Conservation (phyloP, 257 asterid genomes). For the Mitragyna speciosa region DNA sequence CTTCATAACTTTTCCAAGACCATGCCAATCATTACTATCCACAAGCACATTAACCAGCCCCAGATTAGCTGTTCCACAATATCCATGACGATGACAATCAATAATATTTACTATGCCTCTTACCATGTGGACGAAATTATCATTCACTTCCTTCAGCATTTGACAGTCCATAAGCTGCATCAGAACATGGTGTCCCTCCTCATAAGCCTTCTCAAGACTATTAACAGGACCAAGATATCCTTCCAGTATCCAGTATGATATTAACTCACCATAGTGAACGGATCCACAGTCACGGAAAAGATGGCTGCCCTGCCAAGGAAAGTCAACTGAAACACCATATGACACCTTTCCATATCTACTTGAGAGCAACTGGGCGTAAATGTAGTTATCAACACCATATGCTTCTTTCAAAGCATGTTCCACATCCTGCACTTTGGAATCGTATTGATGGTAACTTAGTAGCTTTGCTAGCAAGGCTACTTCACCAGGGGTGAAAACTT, state of each 20-base stretch:
- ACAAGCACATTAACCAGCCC: conserved; percentile 19
- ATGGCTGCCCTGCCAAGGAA: background rate
- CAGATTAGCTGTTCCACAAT: conserved; percentile 13
- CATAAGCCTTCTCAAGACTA: conserved; percentile 19
- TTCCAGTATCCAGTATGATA: conserved; percentile 24
- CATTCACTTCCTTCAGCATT: conserved; percentile 20
- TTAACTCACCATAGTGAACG: conserved; percentile 16
- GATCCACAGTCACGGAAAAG: background rate
- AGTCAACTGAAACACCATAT: conserved; percentile 16
- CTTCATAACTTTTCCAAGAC: conserved; percentile 8
- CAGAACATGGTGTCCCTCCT: conserved; percentile 19
- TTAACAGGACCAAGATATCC: conserved; percentile 22
- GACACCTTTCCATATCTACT: background rate
- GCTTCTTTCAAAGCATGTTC: conserved; percentile 5
- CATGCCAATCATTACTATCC: conserved; percentile 4
- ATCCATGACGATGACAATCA: background rate
- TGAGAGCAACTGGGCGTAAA: background rate
- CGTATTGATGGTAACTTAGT: background rate
- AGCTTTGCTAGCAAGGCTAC: conserved; percentile 8
- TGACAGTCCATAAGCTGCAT: conserved; percentile 22
- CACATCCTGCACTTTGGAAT: background rate
- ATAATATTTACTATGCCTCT: background rate
- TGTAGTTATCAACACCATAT: background rate
- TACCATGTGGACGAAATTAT: conserved; percentile 7
- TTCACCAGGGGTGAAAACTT: conserved; percentile 9